Percentiles rank a stretch among this genome's conserved stretches.
Evolutionary conservation across 305 asterid species (phyloP).

Genomic region (Fraxinus albicans): DNA sequence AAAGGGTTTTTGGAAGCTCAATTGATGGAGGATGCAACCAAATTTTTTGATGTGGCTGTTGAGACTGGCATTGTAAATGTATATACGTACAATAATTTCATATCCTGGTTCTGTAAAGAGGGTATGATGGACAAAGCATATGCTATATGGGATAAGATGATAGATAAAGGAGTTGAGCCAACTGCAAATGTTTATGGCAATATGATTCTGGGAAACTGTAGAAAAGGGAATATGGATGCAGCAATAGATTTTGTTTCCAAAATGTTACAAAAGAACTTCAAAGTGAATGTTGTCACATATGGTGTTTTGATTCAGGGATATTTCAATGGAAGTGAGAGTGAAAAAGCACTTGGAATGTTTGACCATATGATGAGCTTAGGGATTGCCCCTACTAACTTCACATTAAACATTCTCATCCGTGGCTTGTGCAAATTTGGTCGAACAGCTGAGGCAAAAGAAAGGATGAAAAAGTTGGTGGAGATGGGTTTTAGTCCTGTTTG

Average conservation of each 20-base stretch:
- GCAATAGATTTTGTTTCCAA: slow-evolving; percentile 49
- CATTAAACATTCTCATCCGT: slow-evolving; percentile 47
- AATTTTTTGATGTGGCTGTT: slow-evolving; percentile 55
- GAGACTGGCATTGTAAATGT: slow-evolving; percentile 55
- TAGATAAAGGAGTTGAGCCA: slow-evolving; percentile 48
- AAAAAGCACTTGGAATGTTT: slow-evolving; percentile 49
- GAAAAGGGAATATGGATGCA: slow-evolving; percentile 56
- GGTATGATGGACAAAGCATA: slow-evolving; percentile 55
- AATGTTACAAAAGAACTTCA: slow-evolving; percentile 39
- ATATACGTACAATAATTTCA: slow-evolving; percentile 55
- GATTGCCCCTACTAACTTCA: slow-evolving; percentile 53
- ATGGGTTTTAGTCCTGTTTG: slow-evolving; percentile 48
- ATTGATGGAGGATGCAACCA: slow-evolving; percentile 44
- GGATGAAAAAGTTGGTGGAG: slow-evolving; percentile 44
- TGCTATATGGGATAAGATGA: slow-evolving; percentile 60
- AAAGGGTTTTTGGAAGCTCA: slow-evolving; percentile 51
- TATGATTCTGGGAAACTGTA: slow-evolving; percentile 67
- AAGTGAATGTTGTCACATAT: slow-evolving; percentile 60
- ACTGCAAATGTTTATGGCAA: slow-evolving; percentile 51
- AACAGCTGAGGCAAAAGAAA: slow-evolving; percentile 46
- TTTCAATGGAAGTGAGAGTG: slow-evolving; percentile 53
- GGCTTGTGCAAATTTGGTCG: slow-evolving; percentile 69
- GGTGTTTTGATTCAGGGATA: slow-evolving; percentile 67
- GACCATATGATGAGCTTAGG: slow-evolving; percentile 57
- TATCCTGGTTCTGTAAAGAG: slow-evolving; percentile 53